Conservation (phyloP, 1,284 basidiomycete genomes). For the Ceraceosorus guamensis region DNA sequence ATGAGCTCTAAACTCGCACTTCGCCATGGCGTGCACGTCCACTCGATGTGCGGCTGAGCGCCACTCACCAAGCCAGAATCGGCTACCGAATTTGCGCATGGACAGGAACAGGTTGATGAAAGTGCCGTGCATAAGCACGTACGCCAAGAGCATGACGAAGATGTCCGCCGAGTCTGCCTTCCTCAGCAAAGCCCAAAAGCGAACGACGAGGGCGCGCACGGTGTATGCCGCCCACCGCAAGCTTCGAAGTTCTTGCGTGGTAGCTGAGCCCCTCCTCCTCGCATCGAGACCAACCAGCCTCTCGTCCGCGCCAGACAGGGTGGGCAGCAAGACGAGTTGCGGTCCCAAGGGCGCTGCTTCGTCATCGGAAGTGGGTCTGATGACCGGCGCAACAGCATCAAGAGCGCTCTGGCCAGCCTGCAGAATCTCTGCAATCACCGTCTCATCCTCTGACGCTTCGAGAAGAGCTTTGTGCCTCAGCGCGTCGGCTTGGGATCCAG, state of each 20-base stretch:
- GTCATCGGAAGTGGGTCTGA: background rate
- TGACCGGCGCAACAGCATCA: background rate
- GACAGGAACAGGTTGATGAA: slow-evolving; percentile 63
- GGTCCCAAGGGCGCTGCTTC: background rate
- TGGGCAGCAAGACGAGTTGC: slow-evolving; percentile 2
- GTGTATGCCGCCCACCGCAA: slow-evolving; percentile 41
- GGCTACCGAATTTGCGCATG: slow-evolving; percentile 45
- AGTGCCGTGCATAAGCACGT: slow-evolving; percentile 89
- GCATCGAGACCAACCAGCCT: slow-evolving; percentile 1
- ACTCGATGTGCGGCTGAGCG: background rate
- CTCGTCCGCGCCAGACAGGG: slow-evolving; percentile 3
- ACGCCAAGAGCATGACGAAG: slow-evolving; percentile 86
- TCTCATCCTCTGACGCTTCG: background rate
- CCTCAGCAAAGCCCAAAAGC: slow-evolving; percentile 40
- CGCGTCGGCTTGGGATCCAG: background rate
- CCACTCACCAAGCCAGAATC: slow-evolving; percentile 40
- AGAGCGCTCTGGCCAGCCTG: background rate
- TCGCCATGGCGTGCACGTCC: background rate
- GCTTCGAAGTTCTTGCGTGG: slow-evolving; percentile 29
- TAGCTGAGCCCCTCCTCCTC: slow-evolving; percentile 3
- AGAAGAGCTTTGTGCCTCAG: background rate
- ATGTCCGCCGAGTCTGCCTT: slow-evolving; percentile 87
- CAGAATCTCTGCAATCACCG: background rate
- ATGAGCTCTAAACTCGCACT: background rate
- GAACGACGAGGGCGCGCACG: slow-evolving; percentile 36